Base-by-base conservation (phyloP, 495 filamentous ascomycete genomes). In the Hypoxylon lienhwacheense region DNA sequence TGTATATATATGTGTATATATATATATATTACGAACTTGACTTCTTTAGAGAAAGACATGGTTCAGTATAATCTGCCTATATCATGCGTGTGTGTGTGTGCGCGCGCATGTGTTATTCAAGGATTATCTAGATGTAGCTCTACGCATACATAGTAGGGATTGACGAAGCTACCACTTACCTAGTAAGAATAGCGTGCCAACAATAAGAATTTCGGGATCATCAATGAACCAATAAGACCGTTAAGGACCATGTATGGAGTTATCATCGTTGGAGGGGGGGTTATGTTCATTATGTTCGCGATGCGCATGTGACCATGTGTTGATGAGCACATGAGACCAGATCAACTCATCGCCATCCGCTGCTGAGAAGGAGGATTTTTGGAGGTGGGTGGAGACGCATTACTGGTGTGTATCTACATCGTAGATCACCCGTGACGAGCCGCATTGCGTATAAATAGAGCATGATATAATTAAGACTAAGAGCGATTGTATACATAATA, bases 321-420 rank as follows among this genome's bases (percentile, higher is more conserved):
- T 40, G 59, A 40, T 53, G 41, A 21, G 58, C 59, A 62, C 53
- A 57, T 57, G 53, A 35, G 42, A 41, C n/a, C 57, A 28, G 15
- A 32, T 36, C 34, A 53, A 57, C 29, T 44, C 37, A 26, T 37
- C 53, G 32, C 36, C 46, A 49, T 39, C 47, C 43, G 42, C 47
- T 47, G 37, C 53, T 42, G 40, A 15, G 16, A 50, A 19, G 17
- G 12, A 49, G 49, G 46, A 47, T 40, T 47, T 58, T 47, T 58
- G 10, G 15, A 14, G 22, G 51, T 43, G 15, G 7, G 43, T 47
- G 52, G 43, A 24, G 16, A 6, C 19, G 28, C 28, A 50, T 28
- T 20, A 15, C 16, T 11, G 14, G 41, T 45, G 19, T 53, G 28
- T 37, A 15, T 49, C 28, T 28, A 28, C 25, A 28, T 28, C 4